Base-by-base conservation (phyloP, 495 filamentous ascomycete genomes). In the Penicillium pulvis region DNA sequence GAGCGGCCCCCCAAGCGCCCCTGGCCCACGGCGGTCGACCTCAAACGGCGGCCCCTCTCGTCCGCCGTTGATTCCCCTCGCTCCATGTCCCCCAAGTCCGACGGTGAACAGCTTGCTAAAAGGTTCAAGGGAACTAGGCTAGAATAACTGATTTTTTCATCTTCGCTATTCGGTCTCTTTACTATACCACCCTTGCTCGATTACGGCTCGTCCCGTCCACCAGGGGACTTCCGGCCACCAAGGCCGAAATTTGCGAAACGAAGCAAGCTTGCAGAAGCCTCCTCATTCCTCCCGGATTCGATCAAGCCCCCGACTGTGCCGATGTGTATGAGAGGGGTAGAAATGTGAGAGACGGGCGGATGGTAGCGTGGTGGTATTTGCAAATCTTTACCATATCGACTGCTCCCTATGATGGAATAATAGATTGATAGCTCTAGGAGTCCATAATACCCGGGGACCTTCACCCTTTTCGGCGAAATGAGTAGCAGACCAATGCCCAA, bases 61-160 rank as follows among this genome's bases (percentile, higher is more conserved):
- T 55, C 55, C 67, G 54, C 59, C 59, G 68, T 64, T 67, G 68
- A 59, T 58, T 46, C 64, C 56, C 67, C 64, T 71, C 69, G 70
- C 65, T 64, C 71, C 62, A 64, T 66, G 57, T 78, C 78, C 74
- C 72, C 76, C 63, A 76, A 71, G 58, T 74, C 69, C 58, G 79
- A 77, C 70, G 75, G 77, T 75, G 90, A 90, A 83, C 87, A 87
- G 69, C 89, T 97, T 91, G 87, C 93, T 97, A 97, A 97, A 87
- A 88, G 91, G 83, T 89, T 97, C 82, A 92, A 93, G 88, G 90
- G 90, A 84, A 86, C 96, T 92, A 97, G 91, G 85, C 82, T 97
- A 85, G 92, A 80, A 69, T 86, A 75, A 77, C 64, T 60, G 48
- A 53, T 53, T 59, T 44, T 48, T 59, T 16, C 57, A 31, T 56